These are phyloP conservation scores for Phytophthora crassamura DNA, from an alignment of 352 stramenopile genomes.

Conservation along the genomic window DNA sequence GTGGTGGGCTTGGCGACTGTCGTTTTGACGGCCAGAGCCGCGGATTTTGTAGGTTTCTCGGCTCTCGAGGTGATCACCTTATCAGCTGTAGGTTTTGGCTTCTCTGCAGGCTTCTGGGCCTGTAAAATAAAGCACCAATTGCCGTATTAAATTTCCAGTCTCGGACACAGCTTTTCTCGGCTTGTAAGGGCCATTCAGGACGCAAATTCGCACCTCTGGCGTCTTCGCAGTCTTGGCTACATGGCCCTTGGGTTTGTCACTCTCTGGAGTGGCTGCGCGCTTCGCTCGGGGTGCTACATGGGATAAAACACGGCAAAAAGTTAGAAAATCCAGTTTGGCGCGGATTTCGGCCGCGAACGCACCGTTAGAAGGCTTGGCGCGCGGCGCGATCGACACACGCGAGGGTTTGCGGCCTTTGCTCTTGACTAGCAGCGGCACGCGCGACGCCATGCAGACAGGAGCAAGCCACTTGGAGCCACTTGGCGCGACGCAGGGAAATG, in stretches of 20 bases:
- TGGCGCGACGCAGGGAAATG: constrained; percentile 22
- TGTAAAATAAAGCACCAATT: constrained; percentile 2
- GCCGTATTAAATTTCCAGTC: not conserved
- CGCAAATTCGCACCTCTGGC: constrained; percentile 22
- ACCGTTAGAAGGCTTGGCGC: constrained; percentile 72
- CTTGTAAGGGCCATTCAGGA: not conserved
- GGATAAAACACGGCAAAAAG: constrained; percentile 2
- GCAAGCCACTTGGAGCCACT: constrained; percentile 8
- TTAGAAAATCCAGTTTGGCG: constrained; percentile 9
- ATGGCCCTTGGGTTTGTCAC: not conserved
- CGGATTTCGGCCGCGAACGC: constrained; percentile 13
- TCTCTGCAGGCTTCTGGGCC: not conserved
- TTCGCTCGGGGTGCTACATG: constrained; percentile 39
- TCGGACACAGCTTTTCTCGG: not conserved
- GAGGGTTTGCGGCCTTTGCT: constrained; percentile 76
- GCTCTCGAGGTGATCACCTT: not conserved
- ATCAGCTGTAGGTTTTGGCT: not conserved
- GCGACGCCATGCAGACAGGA: constrained; percentile 52
- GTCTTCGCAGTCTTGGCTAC: not conserved
- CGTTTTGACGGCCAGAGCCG: constrained; percentile 4
- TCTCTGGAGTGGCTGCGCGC: constrained; percentile 19
- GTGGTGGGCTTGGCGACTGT: constrained; percentile 5
- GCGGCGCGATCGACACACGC: constrained; percentile 70
- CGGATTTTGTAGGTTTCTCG: not conserved
- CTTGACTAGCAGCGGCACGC: constrained; percentile 79